Conservation (phyloP, 305 asterid species). For the Ajuga reptans region DNA sequence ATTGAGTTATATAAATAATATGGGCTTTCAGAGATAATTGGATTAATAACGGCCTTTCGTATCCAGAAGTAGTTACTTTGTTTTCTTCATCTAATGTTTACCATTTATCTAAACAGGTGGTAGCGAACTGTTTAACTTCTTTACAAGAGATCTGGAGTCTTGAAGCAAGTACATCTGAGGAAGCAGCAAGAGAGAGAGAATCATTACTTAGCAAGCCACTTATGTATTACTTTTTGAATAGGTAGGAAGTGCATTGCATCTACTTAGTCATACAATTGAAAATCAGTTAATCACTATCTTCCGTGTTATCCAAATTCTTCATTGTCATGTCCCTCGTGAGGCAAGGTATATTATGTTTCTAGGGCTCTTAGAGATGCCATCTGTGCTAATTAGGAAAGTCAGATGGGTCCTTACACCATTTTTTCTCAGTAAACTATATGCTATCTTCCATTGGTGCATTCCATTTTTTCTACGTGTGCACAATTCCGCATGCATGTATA, state of each 20-base stretch:
- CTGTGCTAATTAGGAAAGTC: background rate
- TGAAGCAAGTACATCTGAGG: conserved; percentile 89
- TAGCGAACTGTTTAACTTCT: conserved; percentile 81
- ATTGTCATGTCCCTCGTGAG: conserved; percentile 1
- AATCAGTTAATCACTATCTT: conserved; percentile 2
- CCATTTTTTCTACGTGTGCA: background rate
- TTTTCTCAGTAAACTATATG: background rate
- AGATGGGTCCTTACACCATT: background rate
- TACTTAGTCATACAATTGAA: conserved; percentile 7
- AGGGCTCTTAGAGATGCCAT: background rate
- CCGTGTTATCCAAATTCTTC: background rate
- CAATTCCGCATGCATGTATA: background rate
- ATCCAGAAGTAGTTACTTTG: background rate
- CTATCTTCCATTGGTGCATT: too few species aligned
- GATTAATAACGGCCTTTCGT: background rate
- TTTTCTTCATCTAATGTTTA: conserved; percentile 2
- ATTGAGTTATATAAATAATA: background rate
- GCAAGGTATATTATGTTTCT: conserved; percentile 12
- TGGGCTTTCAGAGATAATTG: background rate
- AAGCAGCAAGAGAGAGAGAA: conserved; percentile 84
- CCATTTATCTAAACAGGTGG: conserved; percentile 49
- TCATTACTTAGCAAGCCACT: conserved; percentile 72
- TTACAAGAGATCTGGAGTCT: conserved; percentile 95
- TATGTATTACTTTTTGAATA: conserved; percentile 78
- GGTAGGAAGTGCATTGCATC: conserved; percentile 32